Evolutionary conservation across 1,284 basidiomycete genomes (phyloP).

Genomic region (Thelephora terrestris): DNA sequence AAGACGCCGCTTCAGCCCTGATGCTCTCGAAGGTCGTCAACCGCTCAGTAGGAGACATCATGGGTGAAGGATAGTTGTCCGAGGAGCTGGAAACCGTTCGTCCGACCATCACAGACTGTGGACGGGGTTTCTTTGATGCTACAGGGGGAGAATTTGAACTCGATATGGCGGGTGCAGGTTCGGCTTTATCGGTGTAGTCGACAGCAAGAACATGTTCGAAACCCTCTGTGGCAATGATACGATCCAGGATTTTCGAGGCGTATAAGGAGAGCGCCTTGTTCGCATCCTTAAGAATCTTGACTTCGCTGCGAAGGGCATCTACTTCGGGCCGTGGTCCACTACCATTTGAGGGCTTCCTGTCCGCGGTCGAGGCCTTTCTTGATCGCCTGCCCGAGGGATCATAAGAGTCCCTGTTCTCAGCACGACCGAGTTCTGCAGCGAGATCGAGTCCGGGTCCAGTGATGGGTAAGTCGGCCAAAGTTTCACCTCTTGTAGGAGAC

Average conservation of each 20-base stretch:
- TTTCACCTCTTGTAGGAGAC: slow-evolving; percentile 53
- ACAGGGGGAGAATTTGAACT: slow-evolving; percentile 20
- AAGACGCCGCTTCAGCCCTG: slow-evolving; percentile 24
- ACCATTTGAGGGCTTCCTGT: slow-evolving; percentile 29
- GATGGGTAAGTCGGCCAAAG: slow-evolving; percentile 69
- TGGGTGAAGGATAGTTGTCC: slow-evolving; percentile 9
- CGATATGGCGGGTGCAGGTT: slow-evolving; percentile 7
- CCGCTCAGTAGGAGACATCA: slow-evolving; percentile 21
- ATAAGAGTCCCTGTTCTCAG: slow-evolving; percentile 68
- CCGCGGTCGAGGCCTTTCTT: slow-evolving; percentile 37
- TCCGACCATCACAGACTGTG: slow-evolving; percentile 48
- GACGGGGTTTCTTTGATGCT: slow-evolving; percentile 36
- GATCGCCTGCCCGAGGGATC: slow-evolving; percentile 39
- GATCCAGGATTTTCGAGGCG: slow-evolving; percentile 93
- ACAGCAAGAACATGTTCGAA: slow-evolving; percentile 88
- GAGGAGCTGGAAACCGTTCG: slow-evolving; percentile 29
- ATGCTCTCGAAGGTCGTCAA: slow-evolving; percentile 19
- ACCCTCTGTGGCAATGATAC: slow-evolving; percentile 88
- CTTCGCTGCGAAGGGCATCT: slow-evolving; percentile 65
- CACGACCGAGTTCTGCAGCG: slow-evolving; percentile 82
- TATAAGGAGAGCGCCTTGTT: slow-evolving; percentile 92
- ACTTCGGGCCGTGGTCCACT: slow-evolving; percentile 40
- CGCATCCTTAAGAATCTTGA: slow-evolving; percentile 86
- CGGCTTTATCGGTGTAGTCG: slow-evolving; percentile 61
- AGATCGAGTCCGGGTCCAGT: slow-evolving; percentile 82